A percentile compares a stretch with the other conserved stretches of the same genome.
Evolutionary conservation across 441 rosid species (phyloP).

Genomic region (Brassica balearica): DNA sequence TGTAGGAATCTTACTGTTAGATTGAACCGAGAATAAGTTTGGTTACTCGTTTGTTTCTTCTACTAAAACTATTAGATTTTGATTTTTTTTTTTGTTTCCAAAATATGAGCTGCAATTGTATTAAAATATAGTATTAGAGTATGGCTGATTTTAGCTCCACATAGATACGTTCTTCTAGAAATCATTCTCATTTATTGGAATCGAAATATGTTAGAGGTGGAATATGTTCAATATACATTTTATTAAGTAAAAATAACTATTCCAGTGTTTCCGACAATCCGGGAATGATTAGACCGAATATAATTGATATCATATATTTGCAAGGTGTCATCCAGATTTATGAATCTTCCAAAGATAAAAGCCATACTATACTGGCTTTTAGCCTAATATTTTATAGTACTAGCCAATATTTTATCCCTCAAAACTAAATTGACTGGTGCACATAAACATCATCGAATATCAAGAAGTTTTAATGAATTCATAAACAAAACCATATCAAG

Average conservation of each 20-base stretch:
- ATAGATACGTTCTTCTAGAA: slow-evolving; percentile 1
- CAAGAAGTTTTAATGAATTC: not conserved
- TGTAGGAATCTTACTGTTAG: not conserved
- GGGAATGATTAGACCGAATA: slow-evolving; percentile 32
- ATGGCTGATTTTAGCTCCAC: not conserved
- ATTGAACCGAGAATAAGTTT: not conserved
- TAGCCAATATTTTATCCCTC: not conserved
- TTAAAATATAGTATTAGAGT: not conserved
- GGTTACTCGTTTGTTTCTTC: not conserved
- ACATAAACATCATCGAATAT: not conserved
- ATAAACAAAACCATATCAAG: slow-evolving; percentile 27
- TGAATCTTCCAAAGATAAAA: slow-evolving; percentile 16
- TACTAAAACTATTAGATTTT: not conserved
- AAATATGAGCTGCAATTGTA: not conserved
- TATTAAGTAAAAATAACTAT: not conserved
- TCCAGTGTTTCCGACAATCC: slow-evolving; percentile 14
- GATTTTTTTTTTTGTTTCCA: not conserved
- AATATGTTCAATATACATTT: slow-evolving; percentile 2
- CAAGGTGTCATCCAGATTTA: slow-evolving; percentile 31
- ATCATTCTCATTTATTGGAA: not conserved
- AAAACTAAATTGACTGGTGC: not conserved
- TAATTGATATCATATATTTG: slow-evolving; percentile 5
- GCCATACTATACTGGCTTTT: not conserved
- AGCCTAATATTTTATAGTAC: slow-evolving; percentile 19
- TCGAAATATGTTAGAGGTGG: slow-evolving; percentile 16